Percentiles rank a stretch among this genome's conserved stretches.
Conservation (phyloP, 768 basidiomycete species). For the Coprinopsis cinerea region DNA sequence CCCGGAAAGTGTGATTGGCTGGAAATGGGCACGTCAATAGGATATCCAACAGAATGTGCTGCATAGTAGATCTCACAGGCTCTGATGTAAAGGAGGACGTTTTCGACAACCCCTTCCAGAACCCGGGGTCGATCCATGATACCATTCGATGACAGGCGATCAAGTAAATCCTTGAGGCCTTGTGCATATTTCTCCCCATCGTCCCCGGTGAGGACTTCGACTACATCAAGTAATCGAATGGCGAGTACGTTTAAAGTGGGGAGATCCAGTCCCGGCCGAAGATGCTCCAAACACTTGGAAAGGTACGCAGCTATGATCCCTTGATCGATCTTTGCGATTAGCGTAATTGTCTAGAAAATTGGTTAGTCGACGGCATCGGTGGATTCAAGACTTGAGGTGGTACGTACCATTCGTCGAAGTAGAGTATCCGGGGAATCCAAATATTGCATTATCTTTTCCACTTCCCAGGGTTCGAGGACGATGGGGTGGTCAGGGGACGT, state of each 20-base stretch:
- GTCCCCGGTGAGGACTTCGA: slow-evolving; percentile 37
- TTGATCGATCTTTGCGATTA: slow-evolving; percentile 54
- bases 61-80: slow-evolving; percentile 46
- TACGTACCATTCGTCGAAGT: slow-evolving; percentile 53
- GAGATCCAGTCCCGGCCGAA: slow-evolving; percentile 4
- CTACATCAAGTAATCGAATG: slow-evolving; percentile 42
- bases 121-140: slow-evolving; percentile 32
- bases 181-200: slow-evolving; percentile 58
- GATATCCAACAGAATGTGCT: too few species aligned
- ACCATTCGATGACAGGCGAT: slow-evolving; percentile 27
- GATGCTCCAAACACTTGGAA: neutral
- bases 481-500: slow-evolving; percentile 42
- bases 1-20: slow-evolving; percentile 37
- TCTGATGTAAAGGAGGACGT: slow-evolving; percentile 43
- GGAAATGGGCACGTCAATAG: neutral
- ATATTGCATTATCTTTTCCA: slow-evolving; percentile 64
- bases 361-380: neutral
- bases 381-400: neutral
- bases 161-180: slow-evolving; percentile 38
- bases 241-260: slow-evolving; percentile 30
- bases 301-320: slow-evolving; percentile 48
- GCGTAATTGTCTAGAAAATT: slow-evolving; percentile 50
- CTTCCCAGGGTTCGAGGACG: slow-evolving; percentile 65
- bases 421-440: slow-evolving; percentile 53
- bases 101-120: slow-evolving; percentile 53